Conservation (phyloP, 2,329 filamentous ascomycete genomes). For the Penicillium sp. region DNA sequence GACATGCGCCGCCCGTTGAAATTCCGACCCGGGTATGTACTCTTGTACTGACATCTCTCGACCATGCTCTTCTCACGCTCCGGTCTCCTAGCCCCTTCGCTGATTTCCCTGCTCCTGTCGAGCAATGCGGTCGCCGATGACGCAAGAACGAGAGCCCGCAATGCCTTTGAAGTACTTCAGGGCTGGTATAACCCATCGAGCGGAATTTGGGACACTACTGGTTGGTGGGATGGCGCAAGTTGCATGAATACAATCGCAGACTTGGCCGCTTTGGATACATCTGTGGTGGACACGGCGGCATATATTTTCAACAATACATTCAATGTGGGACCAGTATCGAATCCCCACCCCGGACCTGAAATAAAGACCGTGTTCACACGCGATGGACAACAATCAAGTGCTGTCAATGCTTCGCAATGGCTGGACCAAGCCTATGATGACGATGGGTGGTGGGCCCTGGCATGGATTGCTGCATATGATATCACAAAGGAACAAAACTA, state of each 20-base stretch:
- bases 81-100: slow-evolving; percentile 7
- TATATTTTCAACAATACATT: slow-evolving; percentile 50
- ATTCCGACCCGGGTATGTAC: slow-evolving; percentile 1
- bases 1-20: background rate
- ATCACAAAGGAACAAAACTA: slow-evolving; percentile 49
- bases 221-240: slow-evolving; percentile 78
- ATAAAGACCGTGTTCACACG: slow-evolving; percentile 12
- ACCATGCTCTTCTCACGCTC: slow-evolving; percentile 16
- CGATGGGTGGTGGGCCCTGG: slow-evolving; percentile 56
- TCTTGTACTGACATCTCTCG: background rate
- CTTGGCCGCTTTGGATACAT: slow-evolving; percentile 42
- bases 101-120: slow-evolving; percentile 11
- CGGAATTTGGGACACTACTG: slow-evolving; percentile 64
- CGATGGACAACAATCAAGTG: slow-evolving; percentile 2
- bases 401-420: slow-evolving; percentile 28
- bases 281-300: slow-evolving; percentile 34
- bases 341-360: slow-evolving; percentile 20
- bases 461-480: slow-evolving; percentile 58
- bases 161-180: slow-evolving; percentile 53
- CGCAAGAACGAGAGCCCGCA: slow-evolving; percentile 13
- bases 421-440: slow-evolving; percentile 50
- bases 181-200: slow-evolving; percentile 61
- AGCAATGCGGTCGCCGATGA: slow-evolving; percentile 13
- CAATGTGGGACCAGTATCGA: slow-evolving; percentile 21
- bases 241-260: slow-evolving; percentile 64